Base-by-base conservation (phyloP, 805 yeast genomes). In the Priceomyces castillae region DNA sequence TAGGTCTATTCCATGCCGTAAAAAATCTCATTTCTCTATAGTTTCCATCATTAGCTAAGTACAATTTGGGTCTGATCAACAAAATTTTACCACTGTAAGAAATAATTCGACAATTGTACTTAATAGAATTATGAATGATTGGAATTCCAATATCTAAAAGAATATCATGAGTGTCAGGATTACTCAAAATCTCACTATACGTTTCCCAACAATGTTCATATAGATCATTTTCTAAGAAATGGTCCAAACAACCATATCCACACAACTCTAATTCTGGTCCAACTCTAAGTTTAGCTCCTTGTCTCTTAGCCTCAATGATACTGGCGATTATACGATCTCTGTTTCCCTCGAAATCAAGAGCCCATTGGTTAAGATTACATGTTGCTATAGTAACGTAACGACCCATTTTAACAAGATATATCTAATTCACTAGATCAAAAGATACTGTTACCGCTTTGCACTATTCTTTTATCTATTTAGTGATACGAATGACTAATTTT, bases 361-460 rank as follows among this genome's bases (percentile, higher is more conserved):
- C 97, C 99, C 99, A 94, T 76, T 94, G 99, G 69, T 94, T 94
- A 50, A 94, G 74, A 56, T 90, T 89, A 66, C 98, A 92, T 1
- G 98, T 90, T 1, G 98, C 90, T 30, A 92, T 71, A 0, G 97
- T 92, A 38, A 90, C 82, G 44, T 85, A 76, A 42, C 88, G 94
- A 1, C 95, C 90, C 97, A 90, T 90, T 11, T 17, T 46, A 17
- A 33, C 31, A 28, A n/a, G 15, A 12, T 10, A 28, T 28, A 28
- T n/a, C 5, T 28, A 28, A 19, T 12, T 37, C 6, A 23, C 26
- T 7, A 10, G 26, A 23, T 7, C 10, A 23, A 10, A 23, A 6
- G 26, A 23, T n/a, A n/a, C n/a, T n/a, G n/a, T n/a, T n/a, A n/a
- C n/a, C n/a, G n/a, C n/a, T n/a, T n/a, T n/a, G n/a, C n/a, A n/a